These are phyloP conservation scores for Aspergillus transmontanensis DNA, from an alignment of 2,329 filamentous ascomycete genomes.

Conservation along the genomic window DNA sequence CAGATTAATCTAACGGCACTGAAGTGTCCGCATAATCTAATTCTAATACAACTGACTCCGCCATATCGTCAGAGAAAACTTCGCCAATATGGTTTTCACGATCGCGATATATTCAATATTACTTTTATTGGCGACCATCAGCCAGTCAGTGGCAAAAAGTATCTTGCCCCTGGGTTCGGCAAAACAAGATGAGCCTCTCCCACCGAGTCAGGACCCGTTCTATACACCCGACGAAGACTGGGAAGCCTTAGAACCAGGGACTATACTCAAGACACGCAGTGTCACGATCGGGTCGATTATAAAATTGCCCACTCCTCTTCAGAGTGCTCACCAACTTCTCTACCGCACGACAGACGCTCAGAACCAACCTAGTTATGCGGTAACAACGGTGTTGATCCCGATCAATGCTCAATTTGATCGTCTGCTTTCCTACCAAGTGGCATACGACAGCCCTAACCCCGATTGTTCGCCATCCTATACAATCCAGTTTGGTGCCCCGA, in stretches of 20 bases:
- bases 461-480: slow-evolving; percentile 45
- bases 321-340: slow-evolving; percentile 29
- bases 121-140: neutral
- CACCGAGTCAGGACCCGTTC: slow-evolving; percentile 7
- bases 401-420: slow-evolving; percentile 21
- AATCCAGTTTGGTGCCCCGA: slow-evolving; percentile 28
- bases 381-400: slow-evolving; percentile 38
- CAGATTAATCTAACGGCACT: neutral
- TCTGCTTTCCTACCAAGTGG: slow-evolving; percentile 43
- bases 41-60: no score
- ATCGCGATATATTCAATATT: neutral
- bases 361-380: slow-evolving; percentile 31
- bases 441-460: slow-evolving; percentile 42
- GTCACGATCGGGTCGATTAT: neutral
- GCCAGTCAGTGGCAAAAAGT: neutral
- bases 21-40: neutral
- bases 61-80: neutral
- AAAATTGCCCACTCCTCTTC: neutral
- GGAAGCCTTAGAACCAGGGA: neutral
- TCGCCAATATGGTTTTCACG: neutral
- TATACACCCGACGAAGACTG: neutral
- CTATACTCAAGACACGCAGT: neutral
- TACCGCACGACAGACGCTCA: slow-evolving; percentile 37
- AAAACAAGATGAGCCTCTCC: neutral
- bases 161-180: no score